phyloP scores from a whole-genome alignment of 1,139 yeast genomes.

The Blastobotrys aristatus region DNA sequence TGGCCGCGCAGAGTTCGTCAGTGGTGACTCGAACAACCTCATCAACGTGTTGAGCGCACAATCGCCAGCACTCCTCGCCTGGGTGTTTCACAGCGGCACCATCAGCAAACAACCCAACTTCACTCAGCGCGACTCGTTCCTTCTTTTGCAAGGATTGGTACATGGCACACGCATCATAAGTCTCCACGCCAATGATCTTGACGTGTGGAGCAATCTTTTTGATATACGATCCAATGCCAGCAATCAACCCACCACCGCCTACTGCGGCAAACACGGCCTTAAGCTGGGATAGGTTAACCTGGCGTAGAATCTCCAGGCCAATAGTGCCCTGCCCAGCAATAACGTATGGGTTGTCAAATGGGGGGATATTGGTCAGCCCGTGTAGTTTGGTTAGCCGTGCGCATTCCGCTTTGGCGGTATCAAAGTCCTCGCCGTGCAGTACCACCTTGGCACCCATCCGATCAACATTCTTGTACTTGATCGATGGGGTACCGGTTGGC shows the following conservation, averaged over 20 bases:
- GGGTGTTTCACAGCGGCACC: conserved; percentile 95
- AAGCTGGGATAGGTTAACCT: conserved; percentile 68
- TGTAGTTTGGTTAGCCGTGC: conserved; percentile 59
- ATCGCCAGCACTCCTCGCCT: conserved; percentile 88
- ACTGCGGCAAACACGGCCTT: conserved; percentile 88
- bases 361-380: conserved; percentile 86
- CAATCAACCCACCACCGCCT: conserved; percentile 96
- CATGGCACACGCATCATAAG: conserved; percentile 90
- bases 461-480: conserved; percentile 84
- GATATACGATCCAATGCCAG: conserved; percentile 85
- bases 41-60: conserved; percentile 74
- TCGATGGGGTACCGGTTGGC: conserved; percentile 97
- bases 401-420: conserved; percentile 87
- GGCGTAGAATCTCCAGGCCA: conserved; percentile 88
- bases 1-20: conserved; percentile 96
- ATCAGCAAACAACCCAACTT: conserved; percentile 98
- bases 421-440: conserved; percentile 88
- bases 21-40: conserved; percentile 84
- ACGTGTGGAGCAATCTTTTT: conserved; percentile 98
- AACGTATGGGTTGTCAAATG: conserved; percentile 95
- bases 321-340: conserved; percentile 99
- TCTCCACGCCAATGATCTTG: conserved; percentile 92
- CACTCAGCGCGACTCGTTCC: conserved; percentile 50
- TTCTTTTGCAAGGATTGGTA: conserved; percentile 61
- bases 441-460: conserved; percentile 94